phyloP scores from a whole-genome alignment of 768 basidiomycete species.

The Hortiboletus campestris region DNA sequence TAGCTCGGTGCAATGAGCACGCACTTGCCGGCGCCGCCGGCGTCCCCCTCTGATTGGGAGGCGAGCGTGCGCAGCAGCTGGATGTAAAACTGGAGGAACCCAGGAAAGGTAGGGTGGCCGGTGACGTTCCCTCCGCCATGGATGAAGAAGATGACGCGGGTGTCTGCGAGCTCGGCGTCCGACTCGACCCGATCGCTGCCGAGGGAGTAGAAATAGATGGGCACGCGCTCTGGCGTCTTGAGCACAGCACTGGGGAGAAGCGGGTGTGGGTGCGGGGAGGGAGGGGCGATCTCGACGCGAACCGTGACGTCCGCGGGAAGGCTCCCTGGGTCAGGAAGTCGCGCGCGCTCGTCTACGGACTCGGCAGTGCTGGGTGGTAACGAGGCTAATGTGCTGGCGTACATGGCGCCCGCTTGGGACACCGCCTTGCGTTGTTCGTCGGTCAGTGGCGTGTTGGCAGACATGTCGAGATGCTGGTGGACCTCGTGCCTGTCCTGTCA shows the following conservation, averaged over 20 bases:
- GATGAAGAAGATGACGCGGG: conserved; percentile 21
- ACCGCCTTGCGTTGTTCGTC: conserved; percentile 14
- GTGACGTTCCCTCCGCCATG: conserved; percentile 22
- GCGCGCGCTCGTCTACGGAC: conserved; percentile 17
- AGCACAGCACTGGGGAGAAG: not conserved
- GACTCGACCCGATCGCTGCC: not conserved
- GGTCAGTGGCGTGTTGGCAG: conserved; percentile 13
- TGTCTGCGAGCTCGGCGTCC: not conserved
- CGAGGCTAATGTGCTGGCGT: fast-evolving
- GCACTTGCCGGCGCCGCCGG: not conserved
- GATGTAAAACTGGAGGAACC: conserved; percentile 3
- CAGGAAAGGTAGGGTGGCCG: conserved; percentile 14
- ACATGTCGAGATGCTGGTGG: not conserved
- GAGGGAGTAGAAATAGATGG: conserved; percentile 21
- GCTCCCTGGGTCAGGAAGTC: not conserved
- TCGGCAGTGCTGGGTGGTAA: not conserved
- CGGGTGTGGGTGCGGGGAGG: conserved; percentile 3
- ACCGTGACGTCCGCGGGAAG: conserved; percentile 12
- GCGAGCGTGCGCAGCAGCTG: conserved; percentile 12
- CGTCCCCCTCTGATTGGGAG: not conserved
- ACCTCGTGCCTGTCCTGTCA: too few species aligned
- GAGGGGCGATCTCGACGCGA: conserved; percentile 18
- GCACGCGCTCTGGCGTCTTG: conserved; percentile 17
- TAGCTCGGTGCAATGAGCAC: conserved; percentile 24
- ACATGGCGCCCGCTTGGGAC: not conserved